Evolutionary conservation across 139 green algal genomes (phyloP).

Genomic region (Limnomonas spitsbergensis): DNA sequence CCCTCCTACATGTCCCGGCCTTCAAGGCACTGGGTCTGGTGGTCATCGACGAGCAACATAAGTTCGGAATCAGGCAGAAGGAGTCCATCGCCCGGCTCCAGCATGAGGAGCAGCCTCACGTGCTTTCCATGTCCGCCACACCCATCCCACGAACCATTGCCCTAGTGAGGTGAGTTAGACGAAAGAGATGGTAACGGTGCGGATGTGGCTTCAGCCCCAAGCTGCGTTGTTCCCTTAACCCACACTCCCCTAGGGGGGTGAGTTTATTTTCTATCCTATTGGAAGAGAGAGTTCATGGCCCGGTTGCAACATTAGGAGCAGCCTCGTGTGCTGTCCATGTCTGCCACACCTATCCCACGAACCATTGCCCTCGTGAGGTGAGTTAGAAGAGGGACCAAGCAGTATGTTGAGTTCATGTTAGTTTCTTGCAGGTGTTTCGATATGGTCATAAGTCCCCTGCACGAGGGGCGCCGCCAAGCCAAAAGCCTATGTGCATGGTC

Average conservation of each 20-base stretch:
- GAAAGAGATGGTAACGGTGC: too few relatives aligned
- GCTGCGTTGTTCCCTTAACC: too few relatives aligned
- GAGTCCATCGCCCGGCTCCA: slow-evolving; percentile 50
- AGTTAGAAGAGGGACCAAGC: too few relatives aligned
- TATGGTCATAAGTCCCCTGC: slow-evolving; percentile 32
- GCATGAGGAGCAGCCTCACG: slow-evolving; percentile 65
- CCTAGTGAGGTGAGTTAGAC: slow-evolving; percentile 50
- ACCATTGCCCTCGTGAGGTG: slow-evolving; percentile 73
- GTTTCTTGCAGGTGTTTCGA: slow-evolving; percentile 23
- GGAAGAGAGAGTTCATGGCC: slow-evolving; percentile 68
- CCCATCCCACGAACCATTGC: slow-evolving; percentile 93
- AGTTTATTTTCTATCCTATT: too few relatives aligned
- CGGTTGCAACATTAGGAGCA: slow-evolving; percentile 30
- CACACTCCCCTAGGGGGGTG: too few relatives aligned
- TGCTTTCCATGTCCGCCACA: slow-evolving; percentile 92
- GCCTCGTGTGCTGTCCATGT: slow-evolving; percentile 91
- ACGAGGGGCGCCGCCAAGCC: too few relatives aligned
- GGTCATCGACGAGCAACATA: slow-evolving; percentile 95
- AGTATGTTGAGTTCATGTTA: too few relatives aligned
- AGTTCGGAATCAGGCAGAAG: slow-evolving; percentile 87
- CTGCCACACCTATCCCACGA: slow-evolving; percentile 93
- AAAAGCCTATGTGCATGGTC: too few relatives aligned
- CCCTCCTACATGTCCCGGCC: not conserved
- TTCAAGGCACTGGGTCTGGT: slow-evolving; percentile 81
- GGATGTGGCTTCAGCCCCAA: too few relatives aligned